Conservation (phyloP, 2,329 filamentous ascomycete species). For the Esteya vermicola region DNA sequence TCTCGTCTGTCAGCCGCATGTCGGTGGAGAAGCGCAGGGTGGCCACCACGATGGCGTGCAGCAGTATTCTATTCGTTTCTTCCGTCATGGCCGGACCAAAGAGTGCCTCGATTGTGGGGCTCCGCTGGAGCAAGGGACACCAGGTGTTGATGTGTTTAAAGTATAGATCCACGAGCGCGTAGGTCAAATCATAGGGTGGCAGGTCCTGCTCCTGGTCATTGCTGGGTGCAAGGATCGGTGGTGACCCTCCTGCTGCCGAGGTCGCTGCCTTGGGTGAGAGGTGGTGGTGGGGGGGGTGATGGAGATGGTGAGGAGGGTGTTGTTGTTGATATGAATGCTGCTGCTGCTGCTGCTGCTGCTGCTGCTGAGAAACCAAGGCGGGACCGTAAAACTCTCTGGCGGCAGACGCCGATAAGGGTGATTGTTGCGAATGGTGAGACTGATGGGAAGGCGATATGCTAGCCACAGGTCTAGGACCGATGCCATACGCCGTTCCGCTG, state of each 20-base stretch:
- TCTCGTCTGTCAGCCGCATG: conserved; percentile 55
- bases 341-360: too few relatives aligned
- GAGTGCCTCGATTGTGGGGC: conserved; percentile 65
- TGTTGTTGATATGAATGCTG: too few relatives aligned
- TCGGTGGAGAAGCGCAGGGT: conserved; percentile 76
- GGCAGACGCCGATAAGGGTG: conserved; percentile 23
- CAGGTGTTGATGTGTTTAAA: conserved; percentile 71
- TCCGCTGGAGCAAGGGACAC: conserved; percentile 82
- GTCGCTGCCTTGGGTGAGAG: too few relatives aligned
- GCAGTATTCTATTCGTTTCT: conserved; percentile 66
- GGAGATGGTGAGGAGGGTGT: too few relatives aligned
- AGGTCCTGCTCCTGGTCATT: conserved; percentile 61
- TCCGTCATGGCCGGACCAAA: conserved; percentile 66
- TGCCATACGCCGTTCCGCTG: too few relatives aligned
- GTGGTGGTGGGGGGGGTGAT: too few relatives aligned
- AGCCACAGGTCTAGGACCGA: conserved; percentile 14
- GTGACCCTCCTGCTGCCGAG: too few relatives aligned
- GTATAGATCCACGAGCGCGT: conserved; percentile 59
- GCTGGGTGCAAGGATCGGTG: too few relatives aligned
- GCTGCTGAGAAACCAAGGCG: too few relatives aligned
- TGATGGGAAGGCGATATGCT: conserved; percentile 24
- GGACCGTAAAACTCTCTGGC: conserved; percentile 37
- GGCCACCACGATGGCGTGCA: conserved; percentile 82
- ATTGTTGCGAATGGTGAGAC: conserved; percentile 15
- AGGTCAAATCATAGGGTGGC: conserved; percentile 61